Base-by-base conservation (phyloP, 495 filamentous ascomycete genomes). In the Penicillium longicatenatum region DNA sequence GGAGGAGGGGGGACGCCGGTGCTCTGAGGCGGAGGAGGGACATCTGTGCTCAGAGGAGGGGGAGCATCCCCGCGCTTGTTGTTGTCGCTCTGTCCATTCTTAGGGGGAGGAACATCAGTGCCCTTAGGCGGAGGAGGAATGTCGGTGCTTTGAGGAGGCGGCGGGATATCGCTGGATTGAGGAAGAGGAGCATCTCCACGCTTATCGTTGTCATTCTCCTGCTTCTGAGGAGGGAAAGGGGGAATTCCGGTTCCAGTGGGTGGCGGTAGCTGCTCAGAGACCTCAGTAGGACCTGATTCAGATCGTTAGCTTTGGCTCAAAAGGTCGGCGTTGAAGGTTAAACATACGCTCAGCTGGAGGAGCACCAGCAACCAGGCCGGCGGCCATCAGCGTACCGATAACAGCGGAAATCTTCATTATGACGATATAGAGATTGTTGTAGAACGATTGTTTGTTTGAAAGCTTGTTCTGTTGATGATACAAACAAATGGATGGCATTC, bases 321-420 rank as follows among this genome's bases (percentile, higher is more conserved):
- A n/a, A 22, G 21, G 12, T 16, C n/a, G 10, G 21, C 41, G 14
- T 19, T 29, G 35, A 19, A 29, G n/a, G 17, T 5, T 50, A 1
- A 7, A 48, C 35, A 47, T 61, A 57, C 61, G 52, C 3, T 51
- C 52, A 41, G 52, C 56, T 35, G 56, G 61, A 56, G 61, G 61
- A 54, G 61, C 61, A 16, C 46, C 61, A 12, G 61, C 56, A 37
- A 59, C 61, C 8, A 63, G 52, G 52, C 61, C 56, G 31, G 61
- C 61, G 26, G 54, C 61, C 61, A 63, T 57, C 29, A 63, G 33
- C 8, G 61, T 57, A 21, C 56, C 55, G 9, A 63, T 42, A 43
- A 63, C 33, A 17, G 46, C 24, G 17, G 56, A 59, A 51, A 63
- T 19, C 47, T 57, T 63, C 61, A 63, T 63, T 3, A 4, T 57